Conservation (phyloP, 2,329 filamentous ascomycete species). For the Cucurbitaria berberidis region DNA sequence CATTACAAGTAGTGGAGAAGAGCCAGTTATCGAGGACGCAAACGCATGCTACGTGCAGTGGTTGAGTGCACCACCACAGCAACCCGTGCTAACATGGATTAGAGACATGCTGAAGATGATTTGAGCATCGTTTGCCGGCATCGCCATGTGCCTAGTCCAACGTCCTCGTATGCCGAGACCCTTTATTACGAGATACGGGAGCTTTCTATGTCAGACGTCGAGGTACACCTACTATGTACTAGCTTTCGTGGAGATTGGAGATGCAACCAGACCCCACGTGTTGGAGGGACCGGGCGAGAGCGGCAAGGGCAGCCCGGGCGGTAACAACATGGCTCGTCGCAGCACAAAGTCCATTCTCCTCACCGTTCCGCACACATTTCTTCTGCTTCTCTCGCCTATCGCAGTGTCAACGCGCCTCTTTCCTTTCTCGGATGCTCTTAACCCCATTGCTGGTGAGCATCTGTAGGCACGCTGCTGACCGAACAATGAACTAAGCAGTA, state of each 20-base stretch:
- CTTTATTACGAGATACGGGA: too few relatives aligned
- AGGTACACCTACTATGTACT: too few relatives aligned
- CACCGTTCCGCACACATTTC: background rate
- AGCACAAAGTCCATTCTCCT: background rate
- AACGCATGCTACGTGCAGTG: background rate
- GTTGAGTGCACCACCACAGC: too few relatives aligned
- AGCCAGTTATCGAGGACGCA: background rate
- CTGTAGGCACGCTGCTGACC: constrained; percentile 18
- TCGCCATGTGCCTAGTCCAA: background rate
- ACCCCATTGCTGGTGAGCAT: constrained; percentile 6
- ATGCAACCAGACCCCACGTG: too few relatives aligned
- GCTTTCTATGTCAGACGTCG: too few relatives aligned
- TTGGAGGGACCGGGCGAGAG: too few relatives aligned
- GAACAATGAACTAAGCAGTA: constrained; percentile 19
- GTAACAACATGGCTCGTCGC: too few relatives aligned
- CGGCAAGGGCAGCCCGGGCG: background rate
- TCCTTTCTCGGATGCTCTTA: constrained; percentile 1
- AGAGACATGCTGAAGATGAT: too few relatives aligned
- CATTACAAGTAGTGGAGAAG: too few relatives aligned
- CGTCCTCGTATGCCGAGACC: too few relatives aligned
- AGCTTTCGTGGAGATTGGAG: too few relatives aligned
- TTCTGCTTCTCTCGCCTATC: background rate
- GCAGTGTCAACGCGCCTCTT: constrained; percentile 8
- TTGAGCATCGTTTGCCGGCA: background rate
- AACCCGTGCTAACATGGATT: too few relatives aligned